phyloP scores from a whole-genome alignment of 129 eudicot genomes.

The Ambrosia artemisiifolia region DNA sequence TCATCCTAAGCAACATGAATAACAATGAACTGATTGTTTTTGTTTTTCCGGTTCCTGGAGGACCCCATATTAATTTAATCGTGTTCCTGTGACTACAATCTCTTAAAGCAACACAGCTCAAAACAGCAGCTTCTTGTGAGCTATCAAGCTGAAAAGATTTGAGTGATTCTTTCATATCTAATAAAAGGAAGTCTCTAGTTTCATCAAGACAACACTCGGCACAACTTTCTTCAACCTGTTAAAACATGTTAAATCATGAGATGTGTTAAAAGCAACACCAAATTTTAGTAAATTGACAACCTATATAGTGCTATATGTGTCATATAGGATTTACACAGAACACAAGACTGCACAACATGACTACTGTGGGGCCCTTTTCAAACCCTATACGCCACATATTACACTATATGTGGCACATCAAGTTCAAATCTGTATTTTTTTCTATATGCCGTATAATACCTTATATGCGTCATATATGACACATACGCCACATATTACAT shows the following conservation, averaged over 20 bases:
- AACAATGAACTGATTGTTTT: constrained; percentile 42
- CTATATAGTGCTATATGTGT: too few relatives aligned
- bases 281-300: too few relatives aligned
- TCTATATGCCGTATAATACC: too few relatives aligned
- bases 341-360: too few relatives aligned
- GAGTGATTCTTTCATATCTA: constrained; percentile 12
- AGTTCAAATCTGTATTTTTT: too few relatives aligned
- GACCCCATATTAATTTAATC: constrained; percentile 72
- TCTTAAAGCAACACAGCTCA: constrained; percentile 39
- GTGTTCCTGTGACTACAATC: constrained; percentile 39
- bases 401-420: too few relatives aligned
- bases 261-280: background rate
- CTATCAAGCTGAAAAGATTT: constrained; percentile 37
- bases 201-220: constrained; percentile 8
- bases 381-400: too few relatives aligned
- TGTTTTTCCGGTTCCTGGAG: constrained; percentile 84
- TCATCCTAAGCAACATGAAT: constrained; percentile 36
- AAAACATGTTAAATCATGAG: background rate
- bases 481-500: too few relatives aligned
- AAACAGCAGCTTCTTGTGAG: constrained; percentile 56
- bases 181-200: background rate
- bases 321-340: too few relatives aligned
- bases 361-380: too few relatives aligned
- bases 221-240: constrained; percentile 25
- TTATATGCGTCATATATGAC: too few relatives aligned